Conservation (phyloP, 768 basidiomycete species). For the Suillus hirtellus region DNA sequence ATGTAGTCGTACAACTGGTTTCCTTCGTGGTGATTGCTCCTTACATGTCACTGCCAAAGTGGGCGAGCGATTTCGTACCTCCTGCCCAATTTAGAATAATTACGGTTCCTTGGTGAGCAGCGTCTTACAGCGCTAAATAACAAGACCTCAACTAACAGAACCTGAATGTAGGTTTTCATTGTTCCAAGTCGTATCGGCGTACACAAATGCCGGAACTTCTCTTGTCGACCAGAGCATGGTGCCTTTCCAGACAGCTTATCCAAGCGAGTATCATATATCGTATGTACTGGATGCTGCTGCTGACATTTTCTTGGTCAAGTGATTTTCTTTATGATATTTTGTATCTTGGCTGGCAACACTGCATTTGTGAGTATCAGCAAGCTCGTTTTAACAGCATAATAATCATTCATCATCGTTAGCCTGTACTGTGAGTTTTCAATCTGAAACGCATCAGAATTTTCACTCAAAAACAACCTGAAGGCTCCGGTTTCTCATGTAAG, state of each 20-base stretch:
- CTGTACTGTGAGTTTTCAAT: conserved; percentile 70
- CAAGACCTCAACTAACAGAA: not conserved
- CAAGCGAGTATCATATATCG: conserved; percentile 29
- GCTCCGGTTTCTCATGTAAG: conserved; percentile 82
- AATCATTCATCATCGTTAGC: conserved; percentile 44
- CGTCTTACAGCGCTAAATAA: not conserved
- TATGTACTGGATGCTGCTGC: not conserved
- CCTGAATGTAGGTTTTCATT: conserved; percentile 64
- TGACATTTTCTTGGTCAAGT: conserved; percentile 26
- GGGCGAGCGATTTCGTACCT: conserved; percentile 60
- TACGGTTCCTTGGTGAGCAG: conserved; percentile 61
- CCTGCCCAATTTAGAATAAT: conserved; percentile 58
- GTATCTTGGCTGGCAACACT: conserved; percentile 92
- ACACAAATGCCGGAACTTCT: conserved; percentile 87
- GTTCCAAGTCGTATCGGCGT: conserved; percentile 85
- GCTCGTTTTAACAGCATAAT: not conserved
- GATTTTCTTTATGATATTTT: conserved; percentile 67
- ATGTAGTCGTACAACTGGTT: conserved; percentile 66
- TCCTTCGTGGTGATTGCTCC: conserved; percentile 77
- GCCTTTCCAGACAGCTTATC: conserved; percentile 85
- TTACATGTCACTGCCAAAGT: conserved; percentile 65
- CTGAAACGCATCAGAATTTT: not conserved
- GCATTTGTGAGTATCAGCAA: conserved; percentile 70
- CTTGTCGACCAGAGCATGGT: conserved; percentile 89
- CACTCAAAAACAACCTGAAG: conserved; percentile 36